Conservation (phyloP, 2,329 filamentous ascomycete genomes). For the Hypoxylon sp. region DNA sequence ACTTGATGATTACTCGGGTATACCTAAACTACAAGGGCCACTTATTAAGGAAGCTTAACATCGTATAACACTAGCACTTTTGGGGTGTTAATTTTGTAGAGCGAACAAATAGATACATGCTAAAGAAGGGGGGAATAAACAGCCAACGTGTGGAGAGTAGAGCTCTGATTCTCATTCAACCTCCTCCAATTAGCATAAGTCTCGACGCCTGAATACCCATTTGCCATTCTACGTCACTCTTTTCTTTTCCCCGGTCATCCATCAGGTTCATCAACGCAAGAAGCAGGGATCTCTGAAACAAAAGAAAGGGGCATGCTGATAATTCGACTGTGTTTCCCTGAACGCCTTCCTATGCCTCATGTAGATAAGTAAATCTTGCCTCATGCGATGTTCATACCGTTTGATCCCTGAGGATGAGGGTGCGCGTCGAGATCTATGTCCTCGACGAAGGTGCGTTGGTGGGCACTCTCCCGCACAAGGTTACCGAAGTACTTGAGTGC, state of each 20-base stretch:
- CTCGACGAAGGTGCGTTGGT: constrained; percentile 66
- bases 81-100: constrained; percentile 10
- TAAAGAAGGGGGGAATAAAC: constrained; percentile 22
- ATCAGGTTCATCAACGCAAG: constrained; percentile 15
- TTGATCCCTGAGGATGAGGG: constrained; percentile 61
- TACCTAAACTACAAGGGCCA: not conserved
- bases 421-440: constrained; percentile 70
- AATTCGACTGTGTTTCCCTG: constrained; percentile 28
- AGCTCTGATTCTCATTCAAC: constrained; percentile 34
- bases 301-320: constrained; percentile 33
- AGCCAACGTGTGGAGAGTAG: constrained; percentile 27
- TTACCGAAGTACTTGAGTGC: constrained; percentile 93
- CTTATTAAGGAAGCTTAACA: not conserved
- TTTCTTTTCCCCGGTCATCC: constrained; percentile 25
- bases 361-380: constrained; percentile 24
- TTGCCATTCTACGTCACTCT: constrained; percentile 40
- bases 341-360: constrained; percentile 39
- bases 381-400: constrained; percentile 38
- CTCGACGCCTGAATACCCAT: constrained; percentile 26
- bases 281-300: constrained; percentile 23
- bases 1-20: not conserved
- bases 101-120: constrained; percentile 27
- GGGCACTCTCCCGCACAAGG: constrained; percentile 76
- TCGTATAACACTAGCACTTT: constrained; percentile 6
- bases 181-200: constrained; percentile 14